phyloP scores from a whole-genome alignment of 495 filamentous ascomycete species.

The Penicillium longicatenatum region DNA sequence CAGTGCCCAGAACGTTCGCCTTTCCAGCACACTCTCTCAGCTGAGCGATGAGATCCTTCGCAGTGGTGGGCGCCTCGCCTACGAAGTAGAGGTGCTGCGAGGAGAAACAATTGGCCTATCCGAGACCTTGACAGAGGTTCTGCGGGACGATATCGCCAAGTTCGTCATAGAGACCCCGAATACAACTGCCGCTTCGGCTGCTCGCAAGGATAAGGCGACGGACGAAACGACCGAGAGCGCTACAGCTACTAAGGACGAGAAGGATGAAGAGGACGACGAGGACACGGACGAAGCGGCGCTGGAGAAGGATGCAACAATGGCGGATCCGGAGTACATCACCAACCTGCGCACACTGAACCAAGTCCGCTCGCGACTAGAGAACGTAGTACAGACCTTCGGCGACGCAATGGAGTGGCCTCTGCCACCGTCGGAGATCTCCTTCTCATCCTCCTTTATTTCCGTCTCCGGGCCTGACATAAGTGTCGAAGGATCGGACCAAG shows the following conservation, averaged over 20 bases:
- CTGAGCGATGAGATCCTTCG: conserved; percentile 94
- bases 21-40: conserved; percentile 81
- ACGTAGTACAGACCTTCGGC: conserved; percentile 85
- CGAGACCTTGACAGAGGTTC: conserved; percentile 70
- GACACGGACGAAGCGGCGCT: neutral
- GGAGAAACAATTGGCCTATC: conserved; percentile 79
- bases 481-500: conserved; percentile 62
- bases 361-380: conserved; percentile 79
- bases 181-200: neutral
- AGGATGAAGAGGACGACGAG: conserved; percentile 16
- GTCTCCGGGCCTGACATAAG: conserved; percentile 75
- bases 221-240: conserved; percentile 14
- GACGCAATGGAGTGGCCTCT: conserved; percentile 93
- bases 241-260: conserved; percentile 15
- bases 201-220: conserved; percentile 11
- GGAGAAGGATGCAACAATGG: neutral
- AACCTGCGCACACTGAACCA: conserved; percentile 79
- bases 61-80: conserved; percentile 80
- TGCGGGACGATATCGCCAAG: conserved; percentile 67
- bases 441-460: conserved; percentile 76
- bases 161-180: conserved; percentile 61
- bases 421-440: conserved; percentile 72
- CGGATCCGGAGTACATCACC: conserved; percentile 70
- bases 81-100: conserved; percentile 90
- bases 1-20: conserved; percentile 79